Base-by-base conservation (phyloP, 1,284 basidiomycete species). In the Papiliotrema fonsecae region DNA sequence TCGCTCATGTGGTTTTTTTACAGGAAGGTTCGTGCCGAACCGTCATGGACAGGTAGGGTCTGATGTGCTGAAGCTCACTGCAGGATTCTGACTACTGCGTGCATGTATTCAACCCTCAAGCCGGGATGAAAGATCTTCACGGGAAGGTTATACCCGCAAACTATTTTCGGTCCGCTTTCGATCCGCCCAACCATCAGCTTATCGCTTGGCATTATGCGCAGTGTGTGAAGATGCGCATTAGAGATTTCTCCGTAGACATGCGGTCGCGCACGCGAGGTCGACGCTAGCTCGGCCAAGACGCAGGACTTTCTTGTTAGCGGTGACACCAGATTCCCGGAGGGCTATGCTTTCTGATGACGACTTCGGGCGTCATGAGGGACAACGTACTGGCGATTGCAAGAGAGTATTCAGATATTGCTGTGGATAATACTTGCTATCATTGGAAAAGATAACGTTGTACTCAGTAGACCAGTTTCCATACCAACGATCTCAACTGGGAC, bases 171-270 rank as follows among this genome's bases (percentile, higher is more conserved):
- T 13, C 36, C 11, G 36, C 11, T 13, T 37, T 14, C 36, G 36
- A 37, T 37, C 36, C 36, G 36, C 36, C 36, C 19, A 37, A 37
- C 36, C 13, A 11, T 14, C 36, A 21, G 13, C 19, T 37, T 13
- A 37, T 37, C 36, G 36, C 36, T 37, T 37, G 36, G 36, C 36
- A 37, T 21, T 37, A 37, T 21, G 36, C 11, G 36, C 36, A 37
- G 36, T 37, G 36, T 37, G 10, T 37, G 19, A 37, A 37, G 18
- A 37, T 37, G 36, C 36, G 36, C 11, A 14, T 37, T 9, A 11
- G 36, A 21, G 36, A 18, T 37, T 37, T 37, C 36, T 37, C 36
- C 18, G 36, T 37, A 11, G 36, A 18, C 11, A 37, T 37, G 36
- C 11, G 36, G 19, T 13, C 36, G 19, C 36, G 36, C 30, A 31